Percentiles rank a stretch among this genome's conserved stretches.
These are phyloP conservation scores for Arctium minus DNA, from an alignment of 129 eudicot genomes.

Conservation along the genomic window DNA sequence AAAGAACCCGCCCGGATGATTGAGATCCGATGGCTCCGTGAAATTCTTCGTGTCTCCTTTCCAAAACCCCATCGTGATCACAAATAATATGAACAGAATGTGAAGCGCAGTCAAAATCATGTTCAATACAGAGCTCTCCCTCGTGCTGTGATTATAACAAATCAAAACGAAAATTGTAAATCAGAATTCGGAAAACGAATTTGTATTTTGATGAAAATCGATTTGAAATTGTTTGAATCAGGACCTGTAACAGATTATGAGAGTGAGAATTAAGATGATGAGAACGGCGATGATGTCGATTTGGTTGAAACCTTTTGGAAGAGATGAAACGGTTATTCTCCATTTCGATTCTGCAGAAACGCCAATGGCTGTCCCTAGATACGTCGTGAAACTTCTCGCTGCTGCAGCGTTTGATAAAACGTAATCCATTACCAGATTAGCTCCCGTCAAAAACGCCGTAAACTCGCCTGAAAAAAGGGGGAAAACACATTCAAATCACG, in stretches of 20 bases:
- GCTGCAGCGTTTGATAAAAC: constrained; percentile 93
- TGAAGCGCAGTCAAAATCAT: constrained; percentile 72
- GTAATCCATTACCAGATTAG: constrained; percentile 81
- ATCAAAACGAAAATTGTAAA: not conserved
- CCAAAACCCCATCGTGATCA: constrained; percentile 79
- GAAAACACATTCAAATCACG: not conserved
- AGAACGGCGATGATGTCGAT: constrained; percentile 76
- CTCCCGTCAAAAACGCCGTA: constrained; percentile 77
- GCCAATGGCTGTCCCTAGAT: constrained; percentile 77
- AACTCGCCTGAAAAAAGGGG: constrained; percentile 52
- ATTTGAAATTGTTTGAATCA: not conserved
- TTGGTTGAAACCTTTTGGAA: constrained; percentile 81
- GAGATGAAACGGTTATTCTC: constrained; percentile 46
- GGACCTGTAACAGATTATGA: constrained; percentile 91
- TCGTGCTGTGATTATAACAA: constrained; percentile 44
- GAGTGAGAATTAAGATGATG: constrained; percentile 70
- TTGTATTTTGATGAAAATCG: not conserved
- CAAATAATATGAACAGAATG: constrained; percentile 61
- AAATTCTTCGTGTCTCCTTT: constrained; percentile 76
- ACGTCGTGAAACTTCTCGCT: constrained; percentile 85
- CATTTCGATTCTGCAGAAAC: constrained; percentile 53
- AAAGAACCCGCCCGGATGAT: constrained; percentile 62
- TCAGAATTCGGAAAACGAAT: not conserved
- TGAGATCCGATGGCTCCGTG: constrained; percentile 58
- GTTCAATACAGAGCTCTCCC: constrained; percentile 87